These are phyloP conservation scores for Lyophyllum shimeji DNA, from an alignment of 768 basidiomycete species.

Conservation along the genomic window DNA sequence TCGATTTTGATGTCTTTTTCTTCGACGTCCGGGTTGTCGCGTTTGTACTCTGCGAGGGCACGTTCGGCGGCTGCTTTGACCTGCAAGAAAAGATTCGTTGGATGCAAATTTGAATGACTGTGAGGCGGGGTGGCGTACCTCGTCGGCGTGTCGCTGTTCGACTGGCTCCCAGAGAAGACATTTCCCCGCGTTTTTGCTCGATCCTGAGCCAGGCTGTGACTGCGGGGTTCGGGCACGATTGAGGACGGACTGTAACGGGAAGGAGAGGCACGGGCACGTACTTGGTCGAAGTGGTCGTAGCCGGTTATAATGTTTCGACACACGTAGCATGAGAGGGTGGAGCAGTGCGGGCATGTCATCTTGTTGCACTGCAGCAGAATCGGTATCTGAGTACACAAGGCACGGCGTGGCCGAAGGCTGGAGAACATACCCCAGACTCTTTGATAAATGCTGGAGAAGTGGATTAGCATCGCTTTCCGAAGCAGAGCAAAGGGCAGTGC, in stretches of 20 bases:
- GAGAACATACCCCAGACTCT: slow-evolving; percentile 62
- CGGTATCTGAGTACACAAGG: neutral
- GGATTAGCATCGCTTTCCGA: neutral
- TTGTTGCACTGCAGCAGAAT: slow-evolving; percentile 75
- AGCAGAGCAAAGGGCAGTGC: too few relatives aligned
- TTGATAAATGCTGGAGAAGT: slow-evolving; percentile 70
- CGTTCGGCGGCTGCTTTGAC: slow-evolving; percentile 67
- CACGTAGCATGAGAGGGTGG: slow-evolving; percentile 78
- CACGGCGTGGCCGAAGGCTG: neutral
- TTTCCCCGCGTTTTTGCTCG: slow-evolving; percentile 36
- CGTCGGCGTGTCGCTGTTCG: slow-evolving; percentile 63
- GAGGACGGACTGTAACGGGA: slow-evolving; percentile 15
- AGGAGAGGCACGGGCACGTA: slow-evolving; percentile 23
- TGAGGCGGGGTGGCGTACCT: slow-evolving; percentile 39
- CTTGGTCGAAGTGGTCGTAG: slow-evolving; percentile 74
- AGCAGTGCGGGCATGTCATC: slow-evolving; percentile 78
- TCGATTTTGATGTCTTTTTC: slow-evolving; percentile 65
- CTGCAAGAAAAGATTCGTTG: slow-evolving; percentile 32
- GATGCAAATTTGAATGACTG: neutral
- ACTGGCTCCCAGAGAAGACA: slow-evolving; percentile 71
- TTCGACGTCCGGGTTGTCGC: slow-evolving; percentile 60
- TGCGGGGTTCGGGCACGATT: neutral
- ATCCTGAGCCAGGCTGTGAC: slow-evolving; percentile 9
- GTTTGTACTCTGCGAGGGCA: slow-evolving; percentile 63
- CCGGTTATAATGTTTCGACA: slow-evolving; percentile 73